A percentile compares a stretch with the other conserved stretches of the same genome.
Conservation (phyloP, 306 rosid species). For the Sindora glabra region DNA sequence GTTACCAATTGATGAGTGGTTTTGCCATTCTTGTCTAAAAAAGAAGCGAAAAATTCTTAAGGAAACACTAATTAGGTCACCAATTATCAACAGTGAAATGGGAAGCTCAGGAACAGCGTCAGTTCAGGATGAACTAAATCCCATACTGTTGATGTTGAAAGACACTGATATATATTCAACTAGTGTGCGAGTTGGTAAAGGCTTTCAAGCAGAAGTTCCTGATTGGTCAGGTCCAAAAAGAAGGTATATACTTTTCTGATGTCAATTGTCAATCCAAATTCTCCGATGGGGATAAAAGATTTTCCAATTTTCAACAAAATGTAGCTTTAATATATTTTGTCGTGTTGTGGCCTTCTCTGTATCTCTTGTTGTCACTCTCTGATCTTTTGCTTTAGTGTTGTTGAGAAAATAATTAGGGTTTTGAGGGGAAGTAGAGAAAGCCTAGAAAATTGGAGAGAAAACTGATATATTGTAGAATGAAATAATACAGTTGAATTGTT, state of each 20-base stretch:
- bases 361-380: too few species aligned
- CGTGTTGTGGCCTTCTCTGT: too few species aligned
- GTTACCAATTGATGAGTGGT: slow-evolving; percentile 76
- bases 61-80: slow-evolving; percentile 29
- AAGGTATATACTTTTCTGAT: slow-evolving; percentile 39
- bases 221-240: slow-evolving; percentile 66
- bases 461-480: too few species aligned
- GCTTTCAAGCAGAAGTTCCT: slow-evolving; percentile 83
- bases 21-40: slow-evolving; percentile 68
- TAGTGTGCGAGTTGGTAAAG: slow-evolving; percentile 80
- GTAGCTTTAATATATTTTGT: too few species aligned
- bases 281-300: not conserved
- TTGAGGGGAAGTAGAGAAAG: too few species aligned
- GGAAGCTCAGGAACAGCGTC: slow-evolving; percentile 32
- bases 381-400: too few species aligned
- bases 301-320: not conserved
- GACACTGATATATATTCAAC: slow-evolving; percentile 44
- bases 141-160: slow-evolving; percentile 50
- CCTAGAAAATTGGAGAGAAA: too few species aligned
- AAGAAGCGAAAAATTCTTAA: slow-evolving; percentile 49
- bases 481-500: too few species aligned
- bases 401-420: too few species aligned
- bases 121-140: slow-evolving; percentile 42
- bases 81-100: slow-evolving; percentile 32
- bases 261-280: slow-evolving; percentile 7